Base-by-base conservation (phyloP, 202 grass and related monocot genomes). In the Brachypodium distachyon region DNA sequence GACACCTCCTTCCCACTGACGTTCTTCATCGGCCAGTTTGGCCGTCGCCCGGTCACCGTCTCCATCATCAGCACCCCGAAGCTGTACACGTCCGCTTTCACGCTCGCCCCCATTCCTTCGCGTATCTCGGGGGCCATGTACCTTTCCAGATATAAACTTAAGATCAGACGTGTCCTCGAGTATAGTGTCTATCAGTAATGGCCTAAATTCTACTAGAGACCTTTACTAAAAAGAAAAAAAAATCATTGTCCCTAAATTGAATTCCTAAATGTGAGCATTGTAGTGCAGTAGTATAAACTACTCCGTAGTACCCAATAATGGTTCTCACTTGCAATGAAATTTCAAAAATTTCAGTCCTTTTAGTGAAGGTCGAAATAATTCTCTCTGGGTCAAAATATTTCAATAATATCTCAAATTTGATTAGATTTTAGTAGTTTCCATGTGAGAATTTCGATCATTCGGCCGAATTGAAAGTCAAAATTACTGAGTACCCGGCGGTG, bases 401-500 rank as follows among this genome's bases (percentile, higher is more conserved):
- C n/a, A n/a, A n/a, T n/a, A n/a, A n/a, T n/a, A n/a, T n/a, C n/a
- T n/a, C n/a, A n/a, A n/a, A n/a, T n/a, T n/a, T n/a, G n/a, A n/a
- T n/a, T n/a, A n/a, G n/a, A n/a, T n/a, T n/a, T n/a, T n/a, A n/a
- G n/a, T n/a, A n/a, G n/a, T n/a, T n/a, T n/a, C n/a, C n/a, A n/a
- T n/a, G n/a, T n/a, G n/a, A n/a, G n/a, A n/a, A n/a, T n/a, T n/a
- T n/a, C n/a, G n/a, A n/a, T n/a, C n/a, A n/a, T n/a, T n/a, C n/a
- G n/a, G n/a, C n/a, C n/a, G n/a, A n/a, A n/a, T n/a, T n/a, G n/a
- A n/a, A n/a, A n/a, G n/a, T n/a, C n/a, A n/a, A n/a, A n/a, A n/a
- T n/a, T n/a, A n/a, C n/a, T n/a, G n/a, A n/a, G n/a, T 93, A 93
- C 89, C 94, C 94, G 27, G 82, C 88, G 38, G 94, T 94, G 1